Evolutionary conservation across 805 yeast genomes (phyloP), one percentile per base, ranked within the genome.

Genomic region (Ogataea methylovora): DNA sequence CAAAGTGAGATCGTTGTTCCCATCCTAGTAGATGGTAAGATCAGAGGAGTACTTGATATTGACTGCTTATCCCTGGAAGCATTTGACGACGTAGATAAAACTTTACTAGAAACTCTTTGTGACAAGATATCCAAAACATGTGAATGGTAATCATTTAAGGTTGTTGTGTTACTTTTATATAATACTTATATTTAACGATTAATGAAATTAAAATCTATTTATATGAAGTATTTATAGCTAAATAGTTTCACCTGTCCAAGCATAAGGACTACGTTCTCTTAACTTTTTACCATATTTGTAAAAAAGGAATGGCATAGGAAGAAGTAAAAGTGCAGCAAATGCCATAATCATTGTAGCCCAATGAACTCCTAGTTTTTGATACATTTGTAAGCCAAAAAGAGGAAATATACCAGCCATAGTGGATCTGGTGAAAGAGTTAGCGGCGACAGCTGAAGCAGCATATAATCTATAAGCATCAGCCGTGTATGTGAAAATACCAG

Each of bases 1-100:
- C 71, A 81, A 42, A 83, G 95, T 54, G 98, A 90, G 52, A 83
- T 90, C 21, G 97, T 92, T 15, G 88, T 90, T 2, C 97, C 97
- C 0, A 73, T 88, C 6, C 24, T 56, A 2, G 39, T 37, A 11
- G 57, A 60, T 3, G 71, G 67, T 3, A 48, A 48, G 12, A 60
- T 77, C 1, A 47, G 72, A 14, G 97, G 92, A 5, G 97, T 90
- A 5, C 65, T 90, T 33, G 97, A 92, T 52, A 69, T 90, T 26
- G 98, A 90, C 54, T 84, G 94, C 53, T 55, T 76, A 35, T 72
- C 61, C 9, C 53, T 61, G 28, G 49, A 67, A 8, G 95, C 90
- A 0, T 90, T 92, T 51, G 79, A 72, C 45, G 73, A 70, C 22
- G 48, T 52, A 2, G 98, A 90, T 49, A 56, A 63, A 42, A 41